Base-by-base conservation (phyloP, 441 rosid genomes). In the Arabidopsis hybrid region DNA sequence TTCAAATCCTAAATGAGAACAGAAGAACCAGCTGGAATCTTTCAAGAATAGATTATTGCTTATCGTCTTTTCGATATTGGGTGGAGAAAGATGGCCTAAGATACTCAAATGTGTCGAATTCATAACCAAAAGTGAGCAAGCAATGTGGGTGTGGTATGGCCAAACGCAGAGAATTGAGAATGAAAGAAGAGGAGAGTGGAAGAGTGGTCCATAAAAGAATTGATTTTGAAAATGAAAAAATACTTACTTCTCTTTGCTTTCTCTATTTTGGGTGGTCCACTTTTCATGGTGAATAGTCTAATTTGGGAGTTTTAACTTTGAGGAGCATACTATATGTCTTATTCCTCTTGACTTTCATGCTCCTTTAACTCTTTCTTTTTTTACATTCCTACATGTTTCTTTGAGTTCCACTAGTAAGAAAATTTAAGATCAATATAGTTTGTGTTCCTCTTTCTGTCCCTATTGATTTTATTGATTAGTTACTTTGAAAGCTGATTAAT, bases 81-180 rank as follows among this genome's bases (percentile, higher is more conserved):
- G 70, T 76, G 32, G 45, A n/a, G 59, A 46, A 46, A 56, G 16
- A 63, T 76, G 70, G 70, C 65, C 38, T 46, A 55, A 75, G 75
- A 46, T 62, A 55, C 75, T 36, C 35, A 46, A 69, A 69, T 63
- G 61, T 76, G 71, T 76, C 75, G 5, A 76, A 63, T 47, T 63
- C 39, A 49, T 63, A 16, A 63, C 65, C 55, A 69, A 76, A 76
- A 76, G 79, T 69, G 64, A 76, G 56, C 66, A 69, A 69, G 47
- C 79, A 69, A 63, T 76, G 71, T 76, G 65, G 49, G 70, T 69
- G 65, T 75, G 75, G 64, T 61, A 70, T 76, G 75, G 75, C 65
- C 74, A 75, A 21, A 13, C 51, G 40, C 29, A 72, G 32, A 61
- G 72, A 42, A 51, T 2, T 39, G 49, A 65, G 66, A 67, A 52